A percentile compares a stretch with the other conserved stretches of the same genome.
phyloP scores from a whole-genome alignment of 1,139 yeast genomes.

The Yamadazyma spencermartinsiae region DNA sequence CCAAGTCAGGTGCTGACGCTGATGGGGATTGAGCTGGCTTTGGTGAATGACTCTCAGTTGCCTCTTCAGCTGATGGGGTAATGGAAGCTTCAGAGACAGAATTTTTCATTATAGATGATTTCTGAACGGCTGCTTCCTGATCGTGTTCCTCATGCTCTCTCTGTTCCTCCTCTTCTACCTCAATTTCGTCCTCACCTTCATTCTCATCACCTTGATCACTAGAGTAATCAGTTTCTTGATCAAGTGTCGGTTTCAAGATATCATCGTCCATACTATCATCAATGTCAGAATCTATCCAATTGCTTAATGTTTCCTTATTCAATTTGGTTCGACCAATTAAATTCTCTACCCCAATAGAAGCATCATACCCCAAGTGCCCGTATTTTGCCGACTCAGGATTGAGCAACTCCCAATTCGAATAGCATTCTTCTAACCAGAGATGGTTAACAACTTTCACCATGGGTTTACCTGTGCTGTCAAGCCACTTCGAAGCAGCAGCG shows the following conservation, averaged over 20 bases:
- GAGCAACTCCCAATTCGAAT: conserved; percentile 56
- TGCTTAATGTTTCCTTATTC: conserved; percentile 37
- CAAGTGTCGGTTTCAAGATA: conserved; percentile 4
- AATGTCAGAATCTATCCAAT: conserved; percentile 38
- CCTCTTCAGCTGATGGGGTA: background rate
- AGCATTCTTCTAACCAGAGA: conserved; percentile 88
- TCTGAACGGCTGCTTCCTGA: conserved; percentile 2
- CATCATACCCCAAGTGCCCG: conserved; percentile 35
- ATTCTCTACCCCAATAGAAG: conserved; percentile 36
- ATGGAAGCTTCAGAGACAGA: background rate
- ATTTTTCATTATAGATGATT: too few species aligned
- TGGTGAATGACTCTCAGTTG: too few species aligned
- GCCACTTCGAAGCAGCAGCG: conserved; percentile 68
- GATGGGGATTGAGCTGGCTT: conserved; percentile 2
- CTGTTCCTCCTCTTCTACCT: conserved; percentile 4
- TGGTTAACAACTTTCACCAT: conserved; percentile 66
- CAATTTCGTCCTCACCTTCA: conserved; percentile 10
- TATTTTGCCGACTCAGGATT: conserved; percentile 47
- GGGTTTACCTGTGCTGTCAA: conserved; percentile 24
- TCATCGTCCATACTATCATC: conserved; percentile 42
- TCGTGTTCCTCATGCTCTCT: background rate
- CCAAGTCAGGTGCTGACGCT: background rate
- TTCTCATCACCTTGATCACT: conserved; percentile 10
- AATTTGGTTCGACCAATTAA: conserved; percentile 54
- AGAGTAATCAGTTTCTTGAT: conserved; percentile 14